phyloP scores from a whole-genome alignment of 1,139 yeast genomes.

The Meyerozyma athensensis region DNA sequence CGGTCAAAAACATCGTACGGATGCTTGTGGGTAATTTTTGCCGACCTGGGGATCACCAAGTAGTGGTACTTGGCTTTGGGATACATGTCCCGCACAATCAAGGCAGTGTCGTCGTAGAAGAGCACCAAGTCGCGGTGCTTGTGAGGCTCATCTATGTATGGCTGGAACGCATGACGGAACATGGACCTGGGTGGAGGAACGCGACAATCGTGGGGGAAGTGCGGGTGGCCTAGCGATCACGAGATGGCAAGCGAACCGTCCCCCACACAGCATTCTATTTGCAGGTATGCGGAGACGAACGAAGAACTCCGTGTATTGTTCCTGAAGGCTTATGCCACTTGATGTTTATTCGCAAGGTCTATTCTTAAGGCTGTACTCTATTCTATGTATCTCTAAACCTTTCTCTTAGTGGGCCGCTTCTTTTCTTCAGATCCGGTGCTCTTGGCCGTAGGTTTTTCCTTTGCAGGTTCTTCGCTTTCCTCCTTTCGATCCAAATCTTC shows the following conservation, averaged over 20 bases:
- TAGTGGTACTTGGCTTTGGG: slow-evolving; percentile 65
- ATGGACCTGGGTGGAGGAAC: background rate
- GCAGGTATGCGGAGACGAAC: too few relatives aligned
- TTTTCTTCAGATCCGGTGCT: background rate
- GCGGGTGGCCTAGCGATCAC: background rate
- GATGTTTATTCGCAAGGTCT: too few relatives aligned
- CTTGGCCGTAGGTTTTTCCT: background rate
- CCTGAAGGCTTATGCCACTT: too few relatives aligned
- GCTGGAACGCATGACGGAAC: slow-evolving; percentile 30
- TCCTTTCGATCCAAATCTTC: slow-evolving; percentile 22
- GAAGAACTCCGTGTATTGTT: too few relatives aligned
- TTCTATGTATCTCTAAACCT: background rate
- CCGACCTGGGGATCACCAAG: slow-evolving; percentile 54
- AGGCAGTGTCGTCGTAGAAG: slow-evolving; percentile 47
- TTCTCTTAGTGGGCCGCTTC: background rate
- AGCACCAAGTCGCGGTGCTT: slow-evolving; percentile 21
- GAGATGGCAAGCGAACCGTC: too few relatives aligned
- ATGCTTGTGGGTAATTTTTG: slow-evolving; percentile 32
- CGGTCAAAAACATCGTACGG: slow-evolving; percentile 52
- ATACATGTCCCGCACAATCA: slow-evolving; percentile 55
- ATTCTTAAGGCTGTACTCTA: background rate
- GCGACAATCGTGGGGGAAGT: background rate
- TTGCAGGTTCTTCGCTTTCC: background rate
- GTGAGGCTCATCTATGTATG: slow-evolving; percentile 29
- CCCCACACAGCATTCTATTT: too few relatives aligned